Conservation (phyloP, 768 basidiomycete species). For the Xerocomellus dryophilus region DNA sequence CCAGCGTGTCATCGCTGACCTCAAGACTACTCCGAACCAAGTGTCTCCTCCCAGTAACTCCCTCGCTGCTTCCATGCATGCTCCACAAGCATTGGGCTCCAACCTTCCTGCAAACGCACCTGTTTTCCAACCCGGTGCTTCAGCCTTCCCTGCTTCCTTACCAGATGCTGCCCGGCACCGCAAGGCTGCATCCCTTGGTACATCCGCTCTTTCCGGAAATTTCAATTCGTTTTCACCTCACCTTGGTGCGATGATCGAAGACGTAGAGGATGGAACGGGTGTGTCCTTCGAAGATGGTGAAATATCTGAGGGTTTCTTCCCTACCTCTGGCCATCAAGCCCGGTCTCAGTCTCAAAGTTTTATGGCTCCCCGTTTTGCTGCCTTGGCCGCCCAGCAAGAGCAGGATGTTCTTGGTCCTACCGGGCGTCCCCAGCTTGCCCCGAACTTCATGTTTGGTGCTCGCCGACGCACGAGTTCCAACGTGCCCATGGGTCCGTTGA, state of each 20-base stretch:
- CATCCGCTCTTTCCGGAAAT: constrained; percentile 52
- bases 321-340: constrained; percentile 55
- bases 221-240: constrained; percentile 76
- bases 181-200: constrained; percentile 75
- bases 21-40: constrained; percentile 73
- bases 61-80: constrained; percentile 44
- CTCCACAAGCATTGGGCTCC: constrained; percentile 44
- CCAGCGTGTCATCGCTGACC: constrained; percentile 90
- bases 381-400: constrained; percentile 71
- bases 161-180: constrained; percentile 66
- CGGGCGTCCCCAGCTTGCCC: constrained; percentile 85
- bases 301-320: constrained; percentile 56
- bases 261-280: constrained; percentile 60
- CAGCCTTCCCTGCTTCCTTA: constrained; percentile 47
- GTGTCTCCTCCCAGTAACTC: constrained; percentile 38
- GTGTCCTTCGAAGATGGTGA: constrained; percentile 73
- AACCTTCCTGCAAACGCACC: constrained; percentile 66
- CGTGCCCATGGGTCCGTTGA: constrained; percentile 64
- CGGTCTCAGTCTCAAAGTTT: constrained; percentile 82
- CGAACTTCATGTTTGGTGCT: constrained; percentile 88
- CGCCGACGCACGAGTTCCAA: constrained; percentile 48
- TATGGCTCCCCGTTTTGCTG: constrained; percentile 85
- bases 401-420: constrained; percentile 61
- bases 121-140: constrained; percentile 69
- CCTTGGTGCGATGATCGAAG: constrained; percentile 81